Evolutionary conservation across 2,329 filamentous ascomycete genomes (phyloP).

Genomic region (Neonectria neomacrospora): DNA sequence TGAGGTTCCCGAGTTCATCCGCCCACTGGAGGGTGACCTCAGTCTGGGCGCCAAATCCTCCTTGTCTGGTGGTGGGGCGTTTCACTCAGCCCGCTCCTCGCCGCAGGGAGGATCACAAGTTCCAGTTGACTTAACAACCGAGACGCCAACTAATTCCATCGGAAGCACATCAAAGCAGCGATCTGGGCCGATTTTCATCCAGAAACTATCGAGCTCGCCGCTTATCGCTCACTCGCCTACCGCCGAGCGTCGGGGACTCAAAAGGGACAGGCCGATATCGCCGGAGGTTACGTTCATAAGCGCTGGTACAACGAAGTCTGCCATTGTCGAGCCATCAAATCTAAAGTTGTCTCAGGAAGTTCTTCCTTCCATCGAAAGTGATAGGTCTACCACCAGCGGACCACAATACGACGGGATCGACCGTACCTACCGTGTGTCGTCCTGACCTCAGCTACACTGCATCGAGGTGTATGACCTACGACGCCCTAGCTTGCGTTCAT

Average conservation of each 20-base stretch:
- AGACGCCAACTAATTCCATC: not conserved
- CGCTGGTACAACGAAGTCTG: not conserved
- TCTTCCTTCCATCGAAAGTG: slow-evolving; percentile 37
- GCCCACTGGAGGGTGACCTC: slow-evolving; percentile 35
- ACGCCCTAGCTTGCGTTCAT: slow-evolving; percentile 3
- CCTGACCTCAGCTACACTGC: not conserved
- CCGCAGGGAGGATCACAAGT: slow-evolving; percentile 28
- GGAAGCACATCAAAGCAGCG: not conserved
- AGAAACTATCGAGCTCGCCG: slow-evolving; percentile 30
- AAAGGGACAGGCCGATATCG: slow-evolving; percentile 27
- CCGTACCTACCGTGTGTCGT: slow-evolving; percentile 35
- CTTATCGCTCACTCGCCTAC: not conserved
- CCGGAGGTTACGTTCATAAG: slow-evolving; percentile 14
- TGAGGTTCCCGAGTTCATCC: slow-evolving; percentile 31
- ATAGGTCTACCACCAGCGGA: slow-evolving; percentile 18
- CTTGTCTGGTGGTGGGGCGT: slow-evolving; percentile 30
- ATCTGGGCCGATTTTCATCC: slow-evolving; percentile 31
- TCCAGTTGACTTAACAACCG: slow-evolving; percentile 28
- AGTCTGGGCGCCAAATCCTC: slow-evolving; percentile 34
- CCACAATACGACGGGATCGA: slow-evolving; percentile 50
- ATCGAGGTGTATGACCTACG: not conserved
- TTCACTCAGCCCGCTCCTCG: slow-evolving; percentile 40
- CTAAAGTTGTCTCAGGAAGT: not conserved
- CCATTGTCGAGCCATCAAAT: not conserved
- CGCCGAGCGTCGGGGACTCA: slow-evolving; percentile 21